Percentiles rank a stretch among this genome's conserved stretches.
Evolutionary conservation across 306 rosid species (phyloP).

Genomic region (Pueraria montana): DNA sequence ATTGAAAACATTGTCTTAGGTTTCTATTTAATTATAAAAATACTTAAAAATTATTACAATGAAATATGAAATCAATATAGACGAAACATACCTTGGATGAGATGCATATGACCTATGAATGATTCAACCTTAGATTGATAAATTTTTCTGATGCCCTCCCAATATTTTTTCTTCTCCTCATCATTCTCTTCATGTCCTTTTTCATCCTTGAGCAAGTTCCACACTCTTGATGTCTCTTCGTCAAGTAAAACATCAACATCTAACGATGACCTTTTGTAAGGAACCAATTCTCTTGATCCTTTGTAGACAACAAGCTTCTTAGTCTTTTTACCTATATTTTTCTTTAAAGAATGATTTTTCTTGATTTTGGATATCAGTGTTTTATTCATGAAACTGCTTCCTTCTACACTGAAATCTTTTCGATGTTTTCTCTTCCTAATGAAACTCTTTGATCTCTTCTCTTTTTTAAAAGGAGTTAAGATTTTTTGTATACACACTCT

Average conservation of each 20-base stretch:
- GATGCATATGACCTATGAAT: conserved; percentile 8
- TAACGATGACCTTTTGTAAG: background rate
- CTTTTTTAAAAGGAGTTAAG: background rate
- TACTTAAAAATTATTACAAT: background rate
- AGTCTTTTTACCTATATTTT: background rate
- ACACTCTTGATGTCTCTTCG: conserved; percentile 44
- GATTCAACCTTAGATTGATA: background rate
- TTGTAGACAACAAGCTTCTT: background rate
- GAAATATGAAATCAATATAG: background rate
- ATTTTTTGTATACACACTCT: background rate
- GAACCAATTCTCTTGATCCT: conserved; percentile 19
- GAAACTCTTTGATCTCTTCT: conserved; percentile 41
- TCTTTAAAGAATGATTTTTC: background rate
- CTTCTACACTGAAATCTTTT: background rate
- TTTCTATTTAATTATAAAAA: background rate
- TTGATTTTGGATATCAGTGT: background rate
- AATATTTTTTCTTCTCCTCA: conserved; percentile 1
- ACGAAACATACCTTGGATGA: conserved; percentile 17
- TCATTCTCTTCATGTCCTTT: conserved; percentile 31
- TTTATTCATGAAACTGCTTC: background rate
- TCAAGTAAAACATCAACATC: conserved; percentile 29
- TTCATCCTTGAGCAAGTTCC: conserved; percentile 48
- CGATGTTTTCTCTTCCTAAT: background rate
- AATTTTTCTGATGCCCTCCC: background rate
- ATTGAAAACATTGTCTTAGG: background rate